Evolutionary conservation across 495 filamentous ascomycete genomes (phyloP), one percentile per base, ranked within the genome.

Genomic region (Neurospora cerealis): DNA sequence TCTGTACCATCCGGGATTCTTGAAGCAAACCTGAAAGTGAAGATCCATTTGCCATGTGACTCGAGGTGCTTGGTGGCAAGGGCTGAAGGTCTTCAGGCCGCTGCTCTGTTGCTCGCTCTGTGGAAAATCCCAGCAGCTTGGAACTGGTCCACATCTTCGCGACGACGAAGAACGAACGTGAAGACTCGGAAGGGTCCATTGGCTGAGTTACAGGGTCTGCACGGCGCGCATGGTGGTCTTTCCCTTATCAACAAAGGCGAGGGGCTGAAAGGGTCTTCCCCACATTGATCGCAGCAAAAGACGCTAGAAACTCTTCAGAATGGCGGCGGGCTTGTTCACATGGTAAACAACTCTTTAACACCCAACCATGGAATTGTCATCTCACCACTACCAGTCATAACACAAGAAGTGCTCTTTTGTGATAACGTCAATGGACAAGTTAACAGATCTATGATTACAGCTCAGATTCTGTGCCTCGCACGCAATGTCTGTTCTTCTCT

Each of bases 21-120:
- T 82, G 78, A 81, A 81, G 77, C 79, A 82, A 75, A 74, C 73
- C 75, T 81, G 79, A 80, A 82, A 82, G 78, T 69, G 28, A 54
- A 37, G 71, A 66, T 36, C 71, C 48, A 60, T 24, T 75, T 69
- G 73, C n/a, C 37, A 72, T 66, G 75, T 38, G 66, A 32, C 71
- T 66, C 70, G 28, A 71, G 10, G 6, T 17, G 8, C 15, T 24
- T 39, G 70, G 21, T 37, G 69, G 34, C 36, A 70, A 40, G 69
- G 34, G 69, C 36, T 37, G 69, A 21, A 41, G 17, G 34, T 37
- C 32, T 38, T 21, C n/a, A 36, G 28, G n/a, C 21, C 44, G 24
- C 32, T 71, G 48, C 37, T 21, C 44, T 70, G 19, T 37, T 62
- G 44, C n/a, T 46, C 4, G 44, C 42, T 46, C 21, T 46, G 42